phyloP scores from a whole-genome alignment of 352 stramenopile species.

The Phytophthora sansomeana region DNA sequence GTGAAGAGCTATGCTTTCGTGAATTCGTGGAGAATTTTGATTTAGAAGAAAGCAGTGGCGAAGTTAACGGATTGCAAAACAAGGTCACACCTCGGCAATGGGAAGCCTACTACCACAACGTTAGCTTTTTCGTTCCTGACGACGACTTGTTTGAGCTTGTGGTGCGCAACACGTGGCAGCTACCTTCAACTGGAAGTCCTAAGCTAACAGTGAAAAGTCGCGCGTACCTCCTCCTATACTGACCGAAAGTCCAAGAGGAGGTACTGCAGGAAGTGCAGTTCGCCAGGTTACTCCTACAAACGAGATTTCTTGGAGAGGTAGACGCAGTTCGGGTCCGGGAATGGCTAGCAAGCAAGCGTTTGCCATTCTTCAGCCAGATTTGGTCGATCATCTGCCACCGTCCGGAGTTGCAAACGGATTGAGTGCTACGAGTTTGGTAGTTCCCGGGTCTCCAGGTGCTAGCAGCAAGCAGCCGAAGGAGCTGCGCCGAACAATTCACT shows the following conservation, averaged over 20 bases:
- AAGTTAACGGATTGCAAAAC: constrained; percentile 8
- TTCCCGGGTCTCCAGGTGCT: constrained; percentile 21
- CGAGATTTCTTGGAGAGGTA: constrained; percentile 19
- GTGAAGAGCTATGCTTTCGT: constrained; percentile 69
- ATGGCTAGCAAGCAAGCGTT: constrained; percentile 67
- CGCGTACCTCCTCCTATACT: constrained; percentile 1
- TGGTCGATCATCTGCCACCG: constrained; percentile 43
- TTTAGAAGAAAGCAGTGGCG: constrained; percentile 40
- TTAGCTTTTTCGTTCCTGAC: constrained; percentile 86
- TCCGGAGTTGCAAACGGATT: constrained; percentile 10
- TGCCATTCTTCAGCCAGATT: constrained; percentile 66
- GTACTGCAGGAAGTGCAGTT: constrained; percentile 2
- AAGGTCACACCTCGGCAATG: constrained; percentile 61
- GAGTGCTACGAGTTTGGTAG: constrained; percentile 18
- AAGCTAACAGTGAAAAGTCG: constrained; percentile 11
- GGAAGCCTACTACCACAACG: constrained; percentile 91
- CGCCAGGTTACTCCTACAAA: constrained; percentile 27
- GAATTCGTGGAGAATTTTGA: constrained; percentile 86
- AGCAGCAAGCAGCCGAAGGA: constrained; percentile 65
- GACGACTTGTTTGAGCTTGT: constrained; percentile 93
- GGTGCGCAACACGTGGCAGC: constrained; percentile 89
- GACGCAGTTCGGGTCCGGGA: constrained; percentile 37
- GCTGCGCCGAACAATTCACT: constrained; percentile 61
- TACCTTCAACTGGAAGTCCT: constrained; percentile 19
- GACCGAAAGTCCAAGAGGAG: constrained; percentile 19